phyloP scores from a whole-genome alignment of 2,329 filamentous ascomycete species.

The Aspergillus novofumigatus region DNA sequence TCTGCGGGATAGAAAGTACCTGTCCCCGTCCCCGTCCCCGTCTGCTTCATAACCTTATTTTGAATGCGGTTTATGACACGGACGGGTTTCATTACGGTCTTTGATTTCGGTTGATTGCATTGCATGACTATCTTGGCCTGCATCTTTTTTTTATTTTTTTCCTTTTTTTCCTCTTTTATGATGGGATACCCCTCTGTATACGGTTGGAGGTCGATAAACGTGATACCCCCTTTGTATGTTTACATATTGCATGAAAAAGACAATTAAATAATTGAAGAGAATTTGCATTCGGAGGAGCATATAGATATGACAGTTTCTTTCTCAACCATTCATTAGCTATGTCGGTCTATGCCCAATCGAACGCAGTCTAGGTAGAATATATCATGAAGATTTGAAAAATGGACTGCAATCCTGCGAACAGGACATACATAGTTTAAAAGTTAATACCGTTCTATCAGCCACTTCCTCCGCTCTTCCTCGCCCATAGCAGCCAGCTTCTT shows the following conservation, averaged over 20 bases:
- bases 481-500: constrained; percentile 28
- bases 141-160: not conserved
- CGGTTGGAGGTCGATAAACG: not conserved
- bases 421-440: constrained; percentile 32
- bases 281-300: not conserved
- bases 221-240: not conserved
- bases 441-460: constrained; percentile 41
- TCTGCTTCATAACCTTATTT: not conserved
- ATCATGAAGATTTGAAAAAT: not conserved
- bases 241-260: not conserved
- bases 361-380: not conserved
- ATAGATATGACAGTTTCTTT: not conserved
- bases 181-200: not conserved
- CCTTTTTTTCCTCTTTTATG: not conserved
- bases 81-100: not conserved
- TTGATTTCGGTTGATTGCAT: not conserved
- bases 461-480: constrained; percentile 28
- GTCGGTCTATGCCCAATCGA: not conserved
- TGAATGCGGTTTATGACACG: not conserved
- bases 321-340: not conserved
- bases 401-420: not conserved
- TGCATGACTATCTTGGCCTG: not conserved
- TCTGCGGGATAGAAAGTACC: not conserved
- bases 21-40: not conserved
- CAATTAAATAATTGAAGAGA: not conserved